Conservation (phyloP, 768 basidiomycete species). For the Naganishia friedmannii region DNA sequence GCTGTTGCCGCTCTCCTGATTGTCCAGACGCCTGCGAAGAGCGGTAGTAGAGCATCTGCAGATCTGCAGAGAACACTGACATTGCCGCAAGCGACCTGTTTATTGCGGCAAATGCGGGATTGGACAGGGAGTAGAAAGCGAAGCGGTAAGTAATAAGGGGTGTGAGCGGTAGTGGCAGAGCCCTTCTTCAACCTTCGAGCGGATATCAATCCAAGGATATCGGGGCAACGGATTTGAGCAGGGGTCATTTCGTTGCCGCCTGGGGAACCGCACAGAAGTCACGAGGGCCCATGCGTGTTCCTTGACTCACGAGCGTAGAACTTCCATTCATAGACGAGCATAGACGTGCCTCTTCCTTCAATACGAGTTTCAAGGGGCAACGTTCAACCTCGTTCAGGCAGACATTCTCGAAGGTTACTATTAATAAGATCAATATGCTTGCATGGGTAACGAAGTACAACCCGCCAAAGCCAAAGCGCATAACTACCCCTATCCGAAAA, state of each 20-base stretch:
- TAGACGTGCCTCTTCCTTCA: not conserved
- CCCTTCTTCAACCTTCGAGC: not conserved
- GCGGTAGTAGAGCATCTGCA: not conserved
- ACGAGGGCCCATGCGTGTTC: conserved; percentile 34
- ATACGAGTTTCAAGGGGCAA: not conserved
- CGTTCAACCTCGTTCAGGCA: no score
- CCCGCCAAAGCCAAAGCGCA: no score
- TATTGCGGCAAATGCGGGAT: conserved; percentile 43
- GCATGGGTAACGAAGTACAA: no score
- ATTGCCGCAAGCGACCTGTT: not conserved
- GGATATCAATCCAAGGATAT: not conserved
- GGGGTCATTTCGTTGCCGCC: conserved; percentile 27
- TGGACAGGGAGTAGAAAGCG: conserved; percentile 35
- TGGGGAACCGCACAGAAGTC: conserved; percentile 41
- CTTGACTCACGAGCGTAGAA: not conserved
- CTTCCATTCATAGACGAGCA: not conserved
- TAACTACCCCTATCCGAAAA: no score
- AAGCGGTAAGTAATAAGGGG: not conserved
- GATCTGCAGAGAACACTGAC: no score
- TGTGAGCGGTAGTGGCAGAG: not conserved
- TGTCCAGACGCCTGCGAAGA: conserved; percentile 28
- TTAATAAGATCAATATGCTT: no score
- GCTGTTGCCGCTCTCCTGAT: conserved; percentile 36
- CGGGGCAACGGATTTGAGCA: not conserved
- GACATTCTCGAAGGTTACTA: no score